phyloP scores from a whole-genome alignment of 176 grass and related monocot species.

The Phoenix dactylifera region DNA sequence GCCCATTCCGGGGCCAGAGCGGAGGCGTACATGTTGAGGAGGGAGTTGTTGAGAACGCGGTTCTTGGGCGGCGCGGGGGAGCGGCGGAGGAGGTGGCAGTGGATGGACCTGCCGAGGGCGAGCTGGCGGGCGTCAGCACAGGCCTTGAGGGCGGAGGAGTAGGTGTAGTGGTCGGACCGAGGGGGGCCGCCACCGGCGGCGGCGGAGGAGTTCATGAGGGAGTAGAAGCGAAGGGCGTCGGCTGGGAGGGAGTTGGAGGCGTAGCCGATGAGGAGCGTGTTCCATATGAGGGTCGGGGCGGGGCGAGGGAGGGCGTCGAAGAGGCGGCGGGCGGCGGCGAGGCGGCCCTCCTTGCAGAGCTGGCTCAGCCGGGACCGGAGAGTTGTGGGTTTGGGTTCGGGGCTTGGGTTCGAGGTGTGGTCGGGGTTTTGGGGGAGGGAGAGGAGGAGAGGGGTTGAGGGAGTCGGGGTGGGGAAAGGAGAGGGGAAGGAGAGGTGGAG shows the following conservation, averaged over 20 bases:
- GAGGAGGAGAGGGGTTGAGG: constrained; percentile 1
- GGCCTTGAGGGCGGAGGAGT: constrained; percentile 79
- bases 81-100: constrained; percentile 58
- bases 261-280: constrained; percentile 78
- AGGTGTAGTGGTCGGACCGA: constrained; percentile 77
- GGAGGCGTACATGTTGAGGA: constrained; percentile 87
- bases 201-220: constrained; percentile 51
- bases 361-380: constrained; percentile 38
- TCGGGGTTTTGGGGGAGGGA: too few species aligned
- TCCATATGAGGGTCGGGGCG: constrained; percentile 53
- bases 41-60: constrained; percentile 65
- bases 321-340: constrained; percentile 59
- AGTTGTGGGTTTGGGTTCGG: background rate
- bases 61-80: constrained; percentile 30
- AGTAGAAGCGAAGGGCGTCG: constrained; percentile 67
- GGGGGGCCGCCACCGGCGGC: constrained; percentile 8
- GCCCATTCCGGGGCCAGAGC: background rate
- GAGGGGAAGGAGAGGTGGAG: background rate
- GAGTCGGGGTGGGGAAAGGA: background rate
- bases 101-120: constrained; percentile 59
- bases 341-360: constrained; percentile 65
- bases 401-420: too few species aligned
- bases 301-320: constrained; percentile 50
- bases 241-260: constrained; percentile 55
- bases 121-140: constrained; percentile 57